Percentiles rank a stretch among this genome's conserved stretches.
These are phyloP conservation scores for Aspergillus avenaceus DNA, from an alignment of 495 filamentous ascomycete species.

Conservation along the genomic window DNA sequence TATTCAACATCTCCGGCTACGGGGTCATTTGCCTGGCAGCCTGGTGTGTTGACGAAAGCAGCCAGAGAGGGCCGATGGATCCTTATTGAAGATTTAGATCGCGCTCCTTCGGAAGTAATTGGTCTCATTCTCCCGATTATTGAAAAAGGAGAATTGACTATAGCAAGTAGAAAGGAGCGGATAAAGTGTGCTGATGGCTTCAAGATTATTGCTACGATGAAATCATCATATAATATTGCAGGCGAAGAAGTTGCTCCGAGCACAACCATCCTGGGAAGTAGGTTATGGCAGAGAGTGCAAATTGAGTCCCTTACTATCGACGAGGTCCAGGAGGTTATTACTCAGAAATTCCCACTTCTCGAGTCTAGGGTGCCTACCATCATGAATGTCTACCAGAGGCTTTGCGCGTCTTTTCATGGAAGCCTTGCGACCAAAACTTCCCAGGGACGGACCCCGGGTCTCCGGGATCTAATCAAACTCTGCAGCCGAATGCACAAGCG, in stretches of 20 bases:
- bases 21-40: constrained; percentile 85
- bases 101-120: constrained; percentile 92
- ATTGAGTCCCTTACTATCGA: constrained; percentile 61
- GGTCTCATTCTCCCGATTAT: constrained; percentile 87
- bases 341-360: constrained; percentile 63
- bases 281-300: constrained; percentile 74
- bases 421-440: constrained; percentile 43
- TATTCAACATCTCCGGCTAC: constrained; percentile 82
- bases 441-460: constrained; percentile 51
- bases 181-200: constrained; percentile 81
- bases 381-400: constrained; percentile 68
- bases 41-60: constrained; percentile 92
- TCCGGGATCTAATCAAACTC: constrained; percentile 87
- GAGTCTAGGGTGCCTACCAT: constrained; percentile 63
- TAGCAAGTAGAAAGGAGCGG: constrained; percentile 80
- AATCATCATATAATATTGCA: constrained; percentile 66
- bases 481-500: constrained; percentile 67
- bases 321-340: constrained; percentile 73
- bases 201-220: constrained; percentile 84
- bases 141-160: constrained; percentile 78
- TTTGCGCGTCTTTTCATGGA: constrained; percentile 52
- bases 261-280: constrained; percentile 65
- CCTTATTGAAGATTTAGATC: constrained; percentile 92
- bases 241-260: constrained; percentile 58
- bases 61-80: constrained; percentile 94